These are phyloP conservation scores for Colletotrichum agaves DNA, from an alignment of 2,329 filamentous ascomycete genomes.

Conservation along the genomic window DNA sequence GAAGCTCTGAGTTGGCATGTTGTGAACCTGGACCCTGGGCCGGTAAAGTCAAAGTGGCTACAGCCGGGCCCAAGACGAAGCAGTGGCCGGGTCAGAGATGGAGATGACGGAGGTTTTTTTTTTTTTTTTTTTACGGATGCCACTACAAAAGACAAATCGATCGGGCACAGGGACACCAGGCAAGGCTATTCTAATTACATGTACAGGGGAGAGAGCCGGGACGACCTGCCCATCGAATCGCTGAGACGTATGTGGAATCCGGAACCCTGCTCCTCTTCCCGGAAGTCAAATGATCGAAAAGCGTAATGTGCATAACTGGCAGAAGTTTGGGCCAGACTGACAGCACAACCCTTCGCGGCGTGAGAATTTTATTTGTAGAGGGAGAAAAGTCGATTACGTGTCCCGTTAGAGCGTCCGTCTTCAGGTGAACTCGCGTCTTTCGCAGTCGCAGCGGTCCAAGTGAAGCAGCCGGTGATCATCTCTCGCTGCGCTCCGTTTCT, in stretches of 20 bases:
- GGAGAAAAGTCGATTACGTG: too few species aligned
- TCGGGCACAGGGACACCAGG: neutral
- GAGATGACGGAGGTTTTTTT: neutral
- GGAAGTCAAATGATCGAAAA: slow-evolving; percentile 8
- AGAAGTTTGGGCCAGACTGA: neutral
- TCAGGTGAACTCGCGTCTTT: neutral
- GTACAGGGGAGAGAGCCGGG: neutral
- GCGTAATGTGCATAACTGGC: slow-evolving; percentile 14
- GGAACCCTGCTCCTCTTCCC: slow-evolving; percentile 1
- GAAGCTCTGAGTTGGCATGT: neutral
- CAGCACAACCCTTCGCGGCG: neutral
- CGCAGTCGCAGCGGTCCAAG: too few species aligned
- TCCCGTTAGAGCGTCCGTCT: neutral
- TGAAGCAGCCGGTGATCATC: too few species aligned
- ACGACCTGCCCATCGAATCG: neutral
- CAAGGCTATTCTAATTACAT: slow-evolving; percentile 1
- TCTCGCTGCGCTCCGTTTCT: neutral
- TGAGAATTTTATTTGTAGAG: neutral
- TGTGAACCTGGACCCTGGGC: neutral
- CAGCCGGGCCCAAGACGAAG: neutral
- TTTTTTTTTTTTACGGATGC: too few species aligned
- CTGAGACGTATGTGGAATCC: slow-evolving; percentile 6
- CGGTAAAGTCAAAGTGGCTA: neutral
- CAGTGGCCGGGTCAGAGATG: slow-evolving; percentile 3
- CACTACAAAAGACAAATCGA: neutral